Evolutionary conservation across 2,329 filamentous ascomycete genomes (phyloP), one percentile per base, ranked within the genome.

Genomic region (Passalora sequoiae): DNA sequence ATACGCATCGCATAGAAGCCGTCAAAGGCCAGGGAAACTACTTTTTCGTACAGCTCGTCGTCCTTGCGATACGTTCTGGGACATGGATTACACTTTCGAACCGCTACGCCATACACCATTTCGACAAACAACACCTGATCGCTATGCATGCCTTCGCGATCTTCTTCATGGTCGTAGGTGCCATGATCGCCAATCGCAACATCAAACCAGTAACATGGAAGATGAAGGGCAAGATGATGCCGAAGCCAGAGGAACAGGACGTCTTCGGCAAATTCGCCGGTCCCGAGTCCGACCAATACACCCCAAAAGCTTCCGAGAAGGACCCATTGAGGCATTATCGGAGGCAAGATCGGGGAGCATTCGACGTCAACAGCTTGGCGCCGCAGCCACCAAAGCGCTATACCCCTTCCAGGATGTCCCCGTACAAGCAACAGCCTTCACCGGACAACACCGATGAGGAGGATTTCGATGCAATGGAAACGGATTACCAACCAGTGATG

Each of bases 381-480:
- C 53, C 60, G 3, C 47, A 50, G 35, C 17, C 30, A 29, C 32
- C 37, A 37, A 32, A 54, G 22, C 47, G 44, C 27, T 45, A 53
- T 19, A 42, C 47, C 32, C 29, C 45, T 29, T 41, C 37, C 15
- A 40, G 48, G 6, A 36, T 36, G 7, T 32, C 46, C 20, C 37
- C 41, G n/a, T 41, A 51, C 37, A 43, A 43, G 16, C 45, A 58
- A 46, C 40, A 52, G 49, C 46, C 52, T 40, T 44, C 60, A 25
- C 50, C 50, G 10, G 57, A 59, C 21, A 49, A 55, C 38, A 56
- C 56, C 7, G 53, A 57, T 20, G 56, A 56, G 2, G 56, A 61
- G 17, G 47, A 56, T 44, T 69, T 68, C 1, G 77, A 83, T 28
- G 75, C 76, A 43, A 89, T 89, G 85, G 85, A 89, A 57, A 87